Percentiles rank a stretch among this genome's conserved stretches.
These are phyloP conservation scores for Lichtheimia hyalospora DNA, from an alignment of 371 early-diverging fungal species.

Conservation along the genomic window DNA sequence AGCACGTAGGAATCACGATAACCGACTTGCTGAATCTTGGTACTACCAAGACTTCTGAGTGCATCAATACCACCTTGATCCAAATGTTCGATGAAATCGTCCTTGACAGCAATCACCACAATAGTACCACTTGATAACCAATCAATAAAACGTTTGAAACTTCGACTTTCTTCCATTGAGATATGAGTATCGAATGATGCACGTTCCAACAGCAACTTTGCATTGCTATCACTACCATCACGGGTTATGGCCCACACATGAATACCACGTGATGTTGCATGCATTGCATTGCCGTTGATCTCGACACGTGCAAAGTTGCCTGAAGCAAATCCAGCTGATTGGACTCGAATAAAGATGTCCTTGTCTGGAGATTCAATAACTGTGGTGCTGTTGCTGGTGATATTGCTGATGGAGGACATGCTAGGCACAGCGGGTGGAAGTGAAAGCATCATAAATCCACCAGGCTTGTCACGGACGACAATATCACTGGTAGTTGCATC, in stretches of 20 bases:
- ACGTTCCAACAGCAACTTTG: constrained; percentile 58
- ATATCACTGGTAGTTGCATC: constrained; percentile 43
- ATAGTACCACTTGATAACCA: constrained; percentile 63
- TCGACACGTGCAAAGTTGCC: constrained; percentile 77
- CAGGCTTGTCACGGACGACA: constrained; percentile 49
- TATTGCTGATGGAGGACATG: constrained; percentile 10
- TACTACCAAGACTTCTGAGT: constrained; percentile 64
- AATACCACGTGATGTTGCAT: constrained; percentile 72
- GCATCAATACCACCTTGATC: constrained; percentile 57
- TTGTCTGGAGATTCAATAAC: not conserved
- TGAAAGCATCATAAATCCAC: constrained; percentile 41
- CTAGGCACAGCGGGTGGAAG: constrained; percentile 17
- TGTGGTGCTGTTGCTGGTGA: not conserved
- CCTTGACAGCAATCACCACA: constrained; percentile 69
- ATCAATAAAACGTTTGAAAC: constrained; percentile 68
- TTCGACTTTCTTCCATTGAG: constrained; percentile 68
- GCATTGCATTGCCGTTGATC: constrained; percentile 59
- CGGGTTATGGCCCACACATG: constrained; percentile 76
- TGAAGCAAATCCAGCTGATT: constrained; percentile 74
- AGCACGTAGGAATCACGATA: constrained; percentile 85
- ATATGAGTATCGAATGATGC: constrained; percentile 79
- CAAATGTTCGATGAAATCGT: constrained; percentile 72
- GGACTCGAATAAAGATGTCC: constrained; percentile 42
- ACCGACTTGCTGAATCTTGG: constrained; percentile 48
- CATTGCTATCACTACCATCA: constrained; percentile 1